Base-by-base conservation (phyloP, 306 rosid species). In the Biancaea sappan region DNA sequence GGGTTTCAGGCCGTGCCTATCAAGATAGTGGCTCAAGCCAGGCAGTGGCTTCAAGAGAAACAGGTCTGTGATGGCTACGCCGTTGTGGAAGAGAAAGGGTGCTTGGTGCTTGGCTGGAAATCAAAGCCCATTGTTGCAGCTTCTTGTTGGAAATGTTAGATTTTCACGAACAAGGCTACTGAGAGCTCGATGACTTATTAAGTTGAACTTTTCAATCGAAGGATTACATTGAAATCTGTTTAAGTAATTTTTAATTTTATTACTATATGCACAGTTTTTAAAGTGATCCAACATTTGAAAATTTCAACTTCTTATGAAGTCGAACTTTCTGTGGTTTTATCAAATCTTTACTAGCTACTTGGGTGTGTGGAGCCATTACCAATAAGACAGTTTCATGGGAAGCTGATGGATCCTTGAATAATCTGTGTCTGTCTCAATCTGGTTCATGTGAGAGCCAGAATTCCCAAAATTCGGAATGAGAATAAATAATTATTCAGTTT, bases 131-230 rank as follows among this genome's bases (percentile, higher is more conserved):
- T 94, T 81, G 85, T 91, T 25, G 96, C 98, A 61, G 94, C 85
- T 61, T 94, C 97, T 44, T 88, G 96, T 82, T 88, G 98, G 98
- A 94, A 94, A 66, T 94, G 97, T 82, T 88, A 76, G n/a, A n/a
- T n/a, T n/a, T n/a, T n/a, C n/a, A n/a, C n/a, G n/a, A n/a, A n/a
- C n/a, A n/a, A n/a, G n/a, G n/a, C n/a, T n/a, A n/a, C n/a, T n/a
- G n/a, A n/a, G n/a, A n/a, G n/a, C n/a, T n/a, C n/a, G n/a, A n/a
- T n/a, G n/a, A n/a, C n/a, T n/a, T n/a, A n/a, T n/a, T n/a, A n/a
- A n/a, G n/a, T n/a, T n/a, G n/a, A n/a, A n/a, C n/a, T n/a, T n/a
- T n/a, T n/a, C n/a, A n/a, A n/a, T n/a, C n/a, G n/a, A n/a, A n/a
- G n/a, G n/a, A n/a, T n/a, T n/a, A n/a, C n/a, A n/a, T n/a, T n/a